Conservation (phyloP, 768 basidiomycete species). For the Clitopilus passeckerianus region DNA sequence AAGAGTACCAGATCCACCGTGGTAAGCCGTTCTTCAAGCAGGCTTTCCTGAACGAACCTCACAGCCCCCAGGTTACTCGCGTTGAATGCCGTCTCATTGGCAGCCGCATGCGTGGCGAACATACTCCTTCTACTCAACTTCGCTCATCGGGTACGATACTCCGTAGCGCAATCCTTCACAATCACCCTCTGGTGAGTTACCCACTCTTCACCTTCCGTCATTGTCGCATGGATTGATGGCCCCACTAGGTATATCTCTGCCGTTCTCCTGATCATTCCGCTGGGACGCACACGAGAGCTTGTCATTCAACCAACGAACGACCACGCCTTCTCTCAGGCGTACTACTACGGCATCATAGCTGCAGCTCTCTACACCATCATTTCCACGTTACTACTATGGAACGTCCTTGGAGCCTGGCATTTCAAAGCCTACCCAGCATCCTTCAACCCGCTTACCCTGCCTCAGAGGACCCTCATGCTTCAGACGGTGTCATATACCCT, state of each 20-base stretch:
- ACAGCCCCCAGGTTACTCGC: slow-evolving; percentile 21
- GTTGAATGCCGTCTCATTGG: slow-evolving; percentile 26
- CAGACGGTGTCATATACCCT: slow-evolving; percentile 33
- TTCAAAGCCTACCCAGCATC: slow-evolving; percentile 31
- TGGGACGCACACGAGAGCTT: slow-evolving; percentile 20
- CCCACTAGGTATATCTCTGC: slow-evolving; percentile 29
- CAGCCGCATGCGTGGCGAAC: slow-evolving; percentile 28
- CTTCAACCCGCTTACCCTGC: slow-evolving; percentile 28
- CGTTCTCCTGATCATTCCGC: slow-evolving; percentile 27
- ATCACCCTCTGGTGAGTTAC: slow-evolving; percentile 29
- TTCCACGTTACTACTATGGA: slow-evolving; percentile 16
- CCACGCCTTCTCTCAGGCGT: slow-evolving; percentile 26
- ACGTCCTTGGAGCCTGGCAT: slow-evolving; percentile 20
- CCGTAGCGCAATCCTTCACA: slow-evolving; percentile 29
- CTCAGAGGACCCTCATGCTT: slow-evolving; percentile 38
- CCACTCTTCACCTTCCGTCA: background rate
- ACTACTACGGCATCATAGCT: slow-evolving; percentile 33
- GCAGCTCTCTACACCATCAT: slow-evolving; percentile 20
- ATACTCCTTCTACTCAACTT: slow-evolving; percentile 31
- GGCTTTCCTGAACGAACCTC: background rate
- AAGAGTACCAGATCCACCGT: slow-evolving; percentile 24
- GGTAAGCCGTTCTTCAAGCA: slow-evolving; percentile 14
- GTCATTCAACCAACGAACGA: slow-evolving; percentile 5
- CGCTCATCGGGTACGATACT: slow-evolving; percentile 27
- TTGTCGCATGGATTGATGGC: background rate